Evolutionary conservation across 768 basidiomycete species (phyloP), one percentile per base, ranked within the genome.

Genomic region (Russula ochroleuca): DNA sequence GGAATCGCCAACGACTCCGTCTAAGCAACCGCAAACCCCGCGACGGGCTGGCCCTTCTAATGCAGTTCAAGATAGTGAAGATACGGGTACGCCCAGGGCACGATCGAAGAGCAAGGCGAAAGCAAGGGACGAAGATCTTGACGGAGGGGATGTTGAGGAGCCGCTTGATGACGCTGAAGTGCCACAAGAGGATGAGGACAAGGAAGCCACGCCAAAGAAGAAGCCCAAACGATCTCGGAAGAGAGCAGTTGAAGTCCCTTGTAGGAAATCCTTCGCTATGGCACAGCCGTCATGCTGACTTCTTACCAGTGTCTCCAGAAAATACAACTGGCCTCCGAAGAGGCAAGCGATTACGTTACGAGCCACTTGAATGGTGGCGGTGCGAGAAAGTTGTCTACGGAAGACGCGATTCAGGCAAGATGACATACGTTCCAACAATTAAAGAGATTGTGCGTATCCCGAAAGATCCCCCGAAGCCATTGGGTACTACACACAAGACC

Each of bases 341-440:
- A 55, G 87, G 92, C 35, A 76, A 77, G 53, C 85, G 95, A 25
- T 78, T 81, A 58, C 84, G 84, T 37, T 85, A 84, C 69, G 76
- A 76, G 54, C 96, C 95, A 5, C 78, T 98, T 40, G 90, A 92
- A 45, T 96, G 82, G 78, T 98, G 96, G 96, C 84, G 94, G n/a
- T 84, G 85, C 68, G 96, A 98, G 75, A 87, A 85, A 66, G 82
- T 93, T 25, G 86, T 94, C 2, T 98, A 93, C 69, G 88, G 87
- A 7, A 81, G 85, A 23, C 80, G 81, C 14, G 76, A 80, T 10
- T 79, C 79, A 8, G 82, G 78, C 25, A 65, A 65, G 50, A 65
- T 75, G 10, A 76, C 81, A 23, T 78, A 83, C 31, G 86, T 90
- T 13, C 80, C 88, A 1, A 81, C 80, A 70, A 88, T 93, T 70